These are phyloP conservation scores for Metschnikowia vanudenii DNA, from an alignment of 805 yeast species.

Conservation along the genomic window DNA sequence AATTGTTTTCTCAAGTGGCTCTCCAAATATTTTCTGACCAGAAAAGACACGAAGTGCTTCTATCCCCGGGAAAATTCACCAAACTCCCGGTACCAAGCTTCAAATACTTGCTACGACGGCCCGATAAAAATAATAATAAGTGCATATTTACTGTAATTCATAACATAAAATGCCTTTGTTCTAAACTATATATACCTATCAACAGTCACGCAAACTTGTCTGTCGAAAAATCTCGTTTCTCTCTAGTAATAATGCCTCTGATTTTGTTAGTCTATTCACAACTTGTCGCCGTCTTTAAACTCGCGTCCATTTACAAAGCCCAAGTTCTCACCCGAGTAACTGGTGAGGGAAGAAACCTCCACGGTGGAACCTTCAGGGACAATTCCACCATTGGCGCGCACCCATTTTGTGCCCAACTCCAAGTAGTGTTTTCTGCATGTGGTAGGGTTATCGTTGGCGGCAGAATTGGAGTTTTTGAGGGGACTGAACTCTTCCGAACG, in stretches of 20 bases:
- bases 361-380: slow-evolving; percentile 50
- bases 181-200: too few species aligned
- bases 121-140: too few species aligned
- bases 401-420: slow-evolving; percentile 72
- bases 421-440: slow-evolving; percentile 70
- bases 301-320: slow-evolving; percentile 50
- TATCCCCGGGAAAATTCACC: too few species aligned
- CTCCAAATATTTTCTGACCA: too few species aligned
- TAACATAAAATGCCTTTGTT: too few species aligned
- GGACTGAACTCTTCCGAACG: slow-evolving; percentile 89
- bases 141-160: too few species aligned
- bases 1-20: too few species aligned
- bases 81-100: too few species aligned
- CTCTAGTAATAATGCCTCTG: background rate
- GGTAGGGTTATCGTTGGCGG: slow-evolving; percentile 80
- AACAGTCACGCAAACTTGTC: background rate
- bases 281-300: slow-evolving; percentile 33
- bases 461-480: slow-evolving; percentile 83
- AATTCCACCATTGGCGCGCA: slow-evolving; percentile 64
- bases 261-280: background rate
- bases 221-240: background rate
- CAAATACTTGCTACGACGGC: too few species aligned
- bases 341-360: slow-evolving; percentile 74
- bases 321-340: slow-evolving; percentile 75
- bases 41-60: too few species aligned